Evolutionary conservation across 2,329 filamentous ascomycete species (phyloP).

Genomic region (Alternaria conjuncta): DNA sequence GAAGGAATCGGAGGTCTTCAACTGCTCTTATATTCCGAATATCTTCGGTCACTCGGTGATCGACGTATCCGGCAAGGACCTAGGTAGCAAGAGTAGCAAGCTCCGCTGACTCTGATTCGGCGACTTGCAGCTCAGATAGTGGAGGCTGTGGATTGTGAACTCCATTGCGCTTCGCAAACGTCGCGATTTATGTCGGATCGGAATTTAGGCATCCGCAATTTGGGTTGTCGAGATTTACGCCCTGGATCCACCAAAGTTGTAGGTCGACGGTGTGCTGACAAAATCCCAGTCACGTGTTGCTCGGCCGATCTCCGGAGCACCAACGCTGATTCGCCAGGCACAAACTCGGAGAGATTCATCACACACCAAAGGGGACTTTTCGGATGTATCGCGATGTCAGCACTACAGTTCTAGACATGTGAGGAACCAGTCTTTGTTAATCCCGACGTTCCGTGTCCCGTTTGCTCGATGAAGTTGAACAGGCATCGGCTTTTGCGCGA

Average conservation of each 20-base stretch:
- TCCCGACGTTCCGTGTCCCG: neutral
- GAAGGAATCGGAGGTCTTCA: neutral
- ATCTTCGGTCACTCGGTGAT: constrained; percentile 10
- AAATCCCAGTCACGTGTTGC: neutral
- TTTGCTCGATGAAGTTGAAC: neutral
- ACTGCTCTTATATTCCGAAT: neutral
- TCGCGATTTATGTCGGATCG: neutral
- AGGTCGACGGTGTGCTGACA: constrained; percentile 1
- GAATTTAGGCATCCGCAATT: neutral
- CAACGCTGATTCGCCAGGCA: neutral
- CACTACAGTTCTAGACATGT: neutral
- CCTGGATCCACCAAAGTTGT: neutral
- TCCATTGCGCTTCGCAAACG: neutral
- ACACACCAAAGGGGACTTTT: neutral
- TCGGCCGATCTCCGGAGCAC: constrained; percentile 2
- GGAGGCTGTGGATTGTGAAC: neutral
- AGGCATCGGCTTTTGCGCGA: neutral
- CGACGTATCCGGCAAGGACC: constrained; percentile 6
- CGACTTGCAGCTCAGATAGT: neutral
- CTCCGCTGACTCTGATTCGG: constrained; percentile 13
- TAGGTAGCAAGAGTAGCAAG: neutral
- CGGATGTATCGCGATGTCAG: neutral
- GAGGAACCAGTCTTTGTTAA: neutral
- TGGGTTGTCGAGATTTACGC: neutral
- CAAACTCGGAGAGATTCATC: neutral